Base-by-base conservation (phyloP, 2,329 filamentous ascomycete genomes). In the Fusarium decemcellulare region DNA sequence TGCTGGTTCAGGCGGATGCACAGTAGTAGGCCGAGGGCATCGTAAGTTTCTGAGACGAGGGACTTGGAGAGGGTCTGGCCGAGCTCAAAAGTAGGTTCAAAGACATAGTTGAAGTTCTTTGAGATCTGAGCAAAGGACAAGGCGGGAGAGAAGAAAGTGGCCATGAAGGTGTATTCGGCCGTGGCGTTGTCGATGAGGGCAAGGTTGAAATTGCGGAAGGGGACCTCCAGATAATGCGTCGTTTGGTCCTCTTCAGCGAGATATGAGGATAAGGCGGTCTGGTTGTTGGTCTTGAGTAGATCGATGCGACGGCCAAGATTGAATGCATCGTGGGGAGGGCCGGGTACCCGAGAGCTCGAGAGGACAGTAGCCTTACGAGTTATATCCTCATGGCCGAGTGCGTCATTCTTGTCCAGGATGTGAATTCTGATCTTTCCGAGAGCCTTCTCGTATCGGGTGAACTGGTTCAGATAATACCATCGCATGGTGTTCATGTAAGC, bases 401-500 rank as follows among this genome's bases (percentile, higher is more conserved):
- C 87, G 76, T 98, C 94, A 70, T 91, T 91, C 76, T 92, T 94
- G 76, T 98, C 95, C 62, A 97, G 85, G 6, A 86, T 80, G 76
- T 98, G 94, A 4, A 98, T 80, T 75, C 93, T 95, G 64, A 99
- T 86, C 78, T 94, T 97, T 59, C 92, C 91, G 7, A 99, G 85
- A 0, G 96, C 91, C 72, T 91, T 90, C 68, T 92, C 90, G 79
- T 99, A 99, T 36, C 95, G 91, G 5, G 89, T 90, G 77, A 99
- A 99, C 78, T 98, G 93, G 70, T 92, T 96, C 56, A 92, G 82
- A 77, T 98, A 98, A 77, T 99, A 99, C 96, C 96, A 99, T 56
- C 94, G 90, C 94, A 99, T 99, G 0, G 97, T 99, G 78, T 98
- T 97, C 83, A 97, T 91, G 76, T 99, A 99, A 5, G 97, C 96